Evolutionary conservation across 2,329 filamentous ascomycete species (phyloP).

Genomic region (Curvularia spicifera): DNA sequence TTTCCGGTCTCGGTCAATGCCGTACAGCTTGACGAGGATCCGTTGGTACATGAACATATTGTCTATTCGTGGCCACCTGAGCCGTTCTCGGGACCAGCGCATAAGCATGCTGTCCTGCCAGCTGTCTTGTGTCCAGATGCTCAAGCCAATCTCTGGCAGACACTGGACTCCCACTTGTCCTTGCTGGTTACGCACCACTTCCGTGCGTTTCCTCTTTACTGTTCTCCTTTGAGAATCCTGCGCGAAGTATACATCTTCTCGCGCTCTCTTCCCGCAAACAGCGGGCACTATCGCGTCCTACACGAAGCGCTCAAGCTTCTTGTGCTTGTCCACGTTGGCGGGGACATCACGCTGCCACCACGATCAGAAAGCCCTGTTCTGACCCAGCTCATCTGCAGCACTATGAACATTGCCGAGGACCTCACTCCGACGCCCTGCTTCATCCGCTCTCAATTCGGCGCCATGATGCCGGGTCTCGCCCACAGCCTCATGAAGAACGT

Average conservation of each 20-base stretch:
- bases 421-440: constrained; percentile 46
- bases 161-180: constrained; percentile 41
- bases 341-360: constrained; percentile 43
- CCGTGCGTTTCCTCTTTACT: constrained; percentile 44
- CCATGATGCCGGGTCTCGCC: constrained; percentile 44
- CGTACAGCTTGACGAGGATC: constrained; percentile 28
- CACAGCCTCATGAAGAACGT: constrained; percentile 41
- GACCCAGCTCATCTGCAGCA: constrained; percentile 27
- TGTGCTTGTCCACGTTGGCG: constrained; percentile 49
- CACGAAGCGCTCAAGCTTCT: constrained; percentile 48
- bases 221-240: constrained; percentile 43
- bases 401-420: constrained; percentile 23
- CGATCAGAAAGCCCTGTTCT: constrained; percentile 24
- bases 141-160: constrained; percentile 25
- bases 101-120: constrained; percentile 45
- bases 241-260: constrained; percentile 45
- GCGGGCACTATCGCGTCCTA: constrained; percentile 33
- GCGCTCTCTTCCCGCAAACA: constrained; percentile 26
- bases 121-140: constrained; percentile 37
- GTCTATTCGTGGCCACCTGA: constrained; percentile 48
- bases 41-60: constrained; percentile 43
- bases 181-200: constrained; percentile 45
- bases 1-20: constrained; percentile 37
- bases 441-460: constrained; percentile 49
- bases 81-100: constrained; percentile 19